Evolutionary conservation across 768 basidiomycete species (phyloP), one percentile per base, ranked within the genome.

Genomic region (Boletus tylopilopsis): DNA sequence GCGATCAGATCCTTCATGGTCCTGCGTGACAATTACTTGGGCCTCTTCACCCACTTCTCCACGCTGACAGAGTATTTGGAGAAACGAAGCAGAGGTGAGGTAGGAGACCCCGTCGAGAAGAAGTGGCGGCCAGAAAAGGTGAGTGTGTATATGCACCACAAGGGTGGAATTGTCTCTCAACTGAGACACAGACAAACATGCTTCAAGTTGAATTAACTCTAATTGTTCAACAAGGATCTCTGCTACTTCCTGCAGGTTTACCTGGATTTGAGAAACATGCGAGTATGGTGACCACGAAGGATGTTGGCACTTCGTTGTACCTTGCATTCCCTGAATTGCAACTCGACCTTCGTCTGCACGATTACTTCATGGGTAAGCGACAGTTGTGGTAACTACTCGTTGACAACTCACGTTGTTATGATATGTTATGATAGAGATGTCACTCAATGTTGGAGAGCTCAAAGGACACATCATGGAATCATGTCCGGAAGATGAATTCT

Each of bases 11-110:
- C 92, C 61, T 76, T 95, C 56, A 88, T 98, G 82, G 81, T 86
- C 34, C 62, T 96, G 50, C 83, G 87, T 39, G 92, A 95, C 61
- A 97, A 97, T 68, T 98, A 98, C 68, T 82, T 97, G 42, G 95
- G 95, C 11, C 77, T 81, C 5, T 98, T 96, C 68, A 96, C 93
- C 2, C 89, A 95, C 57, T 97, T 94, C 59, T 84, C 85, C 3
- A 96, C 91, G 1, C 74, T 92, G 35, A 79, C 77, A 19, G 95
- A 98, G 71, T 95, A 92, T 64, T 71, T 92, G 39, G 79, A 85
- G 45, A 87, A 83, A 60, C 77, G 82, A 35, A 75, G 71, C 37
- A 73, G 71, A 43, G 56, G 78, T 2, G 78, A 81, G 11, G 73
- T 84, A 13, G 94, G 94, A 5, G 94, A 97, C 68, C 91, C 90